phyloP scores from a whole-genome alignment of 805 yeast species.

The Wickerhamomyces bisporus region DNA sequence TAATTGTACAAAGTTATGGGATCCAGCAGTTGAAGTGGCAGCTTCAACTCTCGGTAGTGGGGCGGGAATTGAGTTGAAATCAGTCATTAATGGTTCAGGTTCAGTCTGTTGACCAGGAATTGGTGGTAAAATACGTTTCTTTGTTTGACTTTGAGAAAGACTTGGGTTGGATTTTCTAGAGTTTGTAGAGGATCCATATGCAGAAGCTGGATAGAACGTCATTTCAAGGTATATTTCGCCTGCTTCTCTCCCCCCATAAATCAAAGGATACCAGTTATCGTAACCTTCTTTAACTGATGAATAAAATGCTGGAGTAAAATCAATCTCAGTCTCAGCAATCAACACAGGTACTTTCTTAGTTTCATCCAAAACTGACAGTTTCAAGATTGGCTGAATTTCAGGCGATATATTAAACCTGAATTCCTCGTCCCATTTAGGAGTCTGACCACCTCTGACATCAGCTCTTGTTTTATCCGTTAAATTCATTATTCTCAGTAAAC shows the following conservation, averaged over 20 bases:
- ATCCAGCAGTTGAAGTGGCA: conserved; percentile 1
- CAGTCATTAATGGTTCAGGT: not conserved
- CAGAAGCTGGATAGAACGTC: conserved; percentile 70
- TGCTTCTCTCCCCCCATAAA: conserved; percentile 66
- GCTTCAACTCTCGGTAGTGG: conserved; percentile 17
- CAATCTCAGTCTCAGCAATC: conserved; percentile 77
- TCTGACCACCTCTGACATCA: conserved; percentile 87
- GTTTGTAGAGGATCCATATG: conserved; percentile 2
- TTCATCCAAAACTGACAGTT: conserved; percentile 77
- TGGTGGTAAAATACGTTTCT: conserved; percentile 24
- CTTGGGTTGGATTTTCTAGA: conserved; percentile 6
- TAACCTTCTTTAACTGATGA: conserved; percentile 68
- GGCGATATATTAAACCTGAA: conserved; percentile 61
- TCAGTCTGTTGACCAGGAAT: conserved; percentile 21
- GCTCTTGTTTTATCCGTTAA: conserved; percentile 75
- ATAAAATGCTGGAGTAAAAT: conserved; percentile 65
- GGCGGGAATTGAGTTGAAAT: conserved; percentile 12
- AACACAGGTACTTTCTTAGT: conserved; percentile 81
- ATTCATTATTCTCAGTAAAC: conserved; percentile 75
- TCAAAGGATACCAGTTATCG: conserved; percentile 79
- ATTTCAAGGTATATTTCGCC: conserved; percentile 88
- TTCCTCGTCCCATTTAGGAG: conserved; percentile 83
- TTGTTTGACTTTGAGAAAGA: conserved; percentile 4
- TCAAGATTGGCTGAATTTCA: conserved; percentile 57
- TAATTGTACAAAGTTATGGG: not conserved